Conservation (phyloP, 1,284 basidiomycete species). For the Mixia osmundae region DNA sequence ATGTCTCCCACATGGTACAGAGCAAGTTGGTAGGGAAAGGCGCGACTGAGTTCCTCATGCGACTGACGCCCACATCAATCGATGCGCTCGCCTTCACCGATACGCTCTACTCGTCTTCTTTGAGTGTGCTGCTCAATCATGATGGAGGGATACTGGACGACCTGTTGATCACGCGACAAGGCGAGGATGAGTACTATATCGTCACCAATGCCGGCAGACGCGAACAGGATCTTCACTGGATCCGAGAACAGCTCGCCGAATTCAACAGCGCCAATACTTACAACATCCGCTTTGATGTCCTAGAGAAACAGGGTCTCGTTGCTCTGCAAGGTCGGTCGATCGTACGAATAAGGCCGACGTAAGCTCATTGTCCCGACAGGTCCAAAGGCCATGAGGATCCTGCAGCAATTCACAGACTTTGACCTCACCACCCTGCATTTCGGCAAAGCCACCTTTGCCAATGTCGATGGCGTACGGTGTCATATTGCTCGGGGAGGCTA, state of each 20-base stretch:
- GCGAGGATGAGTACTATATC: conserved; percentile 44
- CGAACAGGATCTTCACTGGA: conserved; percentile 56
- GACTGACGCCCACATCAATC: conserved; percentile 39
- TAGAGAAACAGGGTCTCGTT: conserved; percentile 68
- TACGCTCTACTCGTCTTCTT: conserved; percentile 37
- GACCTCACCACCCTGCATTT: conserved; percentile 54
- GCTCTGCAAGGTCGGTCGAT: conserved; percentile 43
- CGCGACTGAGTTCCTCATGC: conserved; percentile 22
- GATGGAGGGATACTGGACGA: conserved; percentile 90
- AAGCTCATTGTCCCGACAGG: conserved; percentile 29
- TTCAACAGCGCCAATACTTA: conserved; percentile 43
- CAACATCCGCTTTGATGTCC: conserved; percentile 50
- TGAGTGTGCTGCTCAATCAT: conserved; percentile 66
- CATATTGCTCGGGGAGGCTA: conserved; percentile 94
- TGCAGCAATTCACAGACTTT: conserved; percentile 42
- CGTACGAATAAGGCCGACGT: neutral
- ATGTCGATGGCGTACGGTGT: conserved; percentile 40
- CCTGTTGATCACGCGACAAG: conserved; percentile 28
- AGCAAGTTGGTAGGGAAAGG: conserved; percentile 21
- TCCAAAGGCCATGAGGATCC: conserved; percentile 53
- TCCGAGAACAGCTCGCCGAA: conserved; percentile 38
- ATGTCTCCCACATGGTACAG: conserved; percentile 85
- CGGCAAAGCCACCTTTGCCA: conserved; percentile 50
- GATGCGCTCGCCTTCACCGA: conserved; percentile 21
- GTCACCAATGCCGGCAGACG: conserved; percentile 89